Evolutionary conservation across 2,329 filamentous ascomycete species (phyloP).

Genomic region (Fusarium coffeatum): DNA sequence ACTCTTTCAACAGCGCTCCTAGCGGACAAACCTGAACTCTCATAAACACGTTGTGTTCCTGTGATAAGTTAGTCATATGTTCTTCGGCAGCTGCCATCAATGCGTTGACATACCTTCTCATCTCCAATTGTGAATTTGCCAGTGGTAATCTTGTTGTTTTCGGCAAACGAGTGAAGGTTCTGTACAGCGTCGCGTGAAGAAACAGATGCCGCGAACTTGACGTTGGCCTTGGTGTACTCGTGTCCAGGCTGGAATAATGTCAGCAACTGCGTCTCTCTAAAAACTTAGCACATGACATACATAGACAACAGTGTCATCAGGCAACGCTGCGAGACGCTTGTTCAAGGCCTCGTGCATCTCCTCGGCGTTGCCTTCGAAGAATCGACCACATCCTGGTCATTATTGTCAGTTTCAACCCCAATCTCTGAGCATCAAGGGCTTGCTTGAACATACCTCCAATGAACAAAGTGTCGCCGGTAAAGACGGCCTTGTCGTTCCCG

Average conservation of each 20-base stretch:
- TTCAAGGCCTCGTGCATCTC: conserved; percentile 97
- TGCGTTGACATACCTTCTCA: conserved; percentile 77
- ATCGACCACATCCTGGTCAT: conserved; percentile 82
- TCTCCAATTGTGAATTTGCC: conserved; percentile 97
- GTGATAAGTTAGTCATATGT: conserved; percentile 12
- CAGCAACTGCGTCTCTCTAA: conserved; percentile 4
- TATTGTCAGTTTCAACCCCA: conserved; percentile 9
- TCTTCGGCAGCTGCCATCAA: not conserved
- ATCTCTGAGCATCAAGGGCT: not conserved
- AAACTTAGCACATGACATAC: conserved; percentile 61
- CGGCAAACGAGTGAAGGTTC: conserved; percentile 80
- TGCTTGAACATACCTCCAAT: conserved; percentile 73
- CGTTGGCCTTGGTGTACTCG: conserved; percentile 98
- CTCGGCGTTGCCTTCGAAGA: conserved; percentile 89
- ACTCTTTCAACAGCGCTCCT: not conserved
- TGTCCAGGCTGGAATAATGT: conserved; percentile 77
- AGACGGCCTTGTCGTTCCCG: conserved; percentile 78
- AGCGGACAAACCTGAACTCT: conserved; percentile 73
- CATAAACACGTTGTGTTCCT: conserved; percentile 98
- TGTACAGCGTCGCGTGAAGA: conserved; percentile 79
- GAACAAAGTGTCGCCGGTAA: conserved; percentile 96
- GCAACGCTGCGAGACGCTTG: conserved; percentile 80
- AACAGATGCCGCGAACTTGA: conserved; percentile 85
- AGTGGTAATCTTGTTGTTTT: conserved; percentile 86
- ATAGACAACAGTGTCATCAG: conserved; percentile 92